phyloP scores from a whole-genome alignment of 2,329 filamentous ascomycete genomes.

The Dactylellina sp. region DNA sequence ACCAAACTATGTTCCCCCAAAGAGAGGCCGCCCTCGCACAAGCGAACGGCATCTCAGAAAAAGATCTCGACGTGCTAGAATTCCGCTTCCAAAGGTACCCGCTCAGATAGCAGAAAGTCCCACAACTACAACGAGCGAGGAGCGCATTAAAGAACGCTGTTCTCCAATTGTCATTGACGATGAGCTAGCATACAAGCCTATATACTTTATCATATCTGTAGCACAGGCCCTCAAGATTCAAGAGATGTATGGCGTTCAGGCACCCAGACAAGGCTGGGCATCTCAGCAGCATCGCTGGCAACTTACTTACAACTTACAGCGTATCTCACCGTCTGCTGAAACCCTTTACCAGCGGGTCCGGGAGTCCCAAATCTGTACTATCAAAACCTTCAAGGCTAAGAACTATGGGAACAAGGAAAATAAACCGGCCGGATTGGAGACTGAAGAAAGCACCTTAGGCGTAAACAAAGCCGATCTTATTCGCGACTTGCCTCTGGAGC shows the following conservation, averaged over 20 bases:
- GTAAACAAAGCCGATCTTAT: not conserved
- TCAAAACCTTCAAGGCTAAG: too few species aligned
- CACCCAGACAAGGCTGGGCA: slow-evolving; percentile 32
- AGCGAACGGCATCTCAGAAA: slow-evolving; percentile 42
- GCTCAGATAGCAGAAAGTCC: not conserved
- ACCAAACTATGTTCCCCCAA: slow-evolving; percentile 52
- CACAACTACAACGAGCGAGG: not conserved
- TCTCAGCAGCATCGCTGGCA: slow-evolving; percentile 28
- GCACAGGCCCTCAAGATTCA: slow-evolving; percentile 40
- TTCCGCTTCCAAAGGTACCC: not conserved
- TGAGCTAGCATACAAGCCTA: slow-evolving; percentile 39
- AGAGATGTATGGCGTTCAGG: slow-evolving; percentile 35
- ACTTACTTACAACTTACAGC: slow-evolving; percentile 41
- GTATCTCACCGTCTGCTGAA: slow-evolving; percentile 38
- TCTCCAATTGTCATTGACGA: slow-evolving; percentile 13
- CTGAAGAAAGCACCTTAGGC: not conserved
- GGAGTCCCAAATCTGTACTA: not conserved
- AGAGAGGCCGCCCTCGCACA: slow-evolving; percentile 47
- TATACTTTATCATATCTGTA: slow-evolving; percentile 36
- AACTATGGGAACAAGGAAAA: slow-evolving; percentile 28
- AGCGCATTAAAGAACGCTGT: slow-evolving; percentile 9
- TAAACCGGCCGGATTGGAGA: not conserved
- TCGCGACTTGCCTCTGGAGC: not conserved
- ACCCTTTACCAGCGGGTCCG: not conserved
- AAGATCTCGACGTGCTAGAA: slow-evolving; percentile 25